phyloP scores from a whole-genome alignment of 805 yeast genomes.

The Myxozyma sirexii region DNA sequence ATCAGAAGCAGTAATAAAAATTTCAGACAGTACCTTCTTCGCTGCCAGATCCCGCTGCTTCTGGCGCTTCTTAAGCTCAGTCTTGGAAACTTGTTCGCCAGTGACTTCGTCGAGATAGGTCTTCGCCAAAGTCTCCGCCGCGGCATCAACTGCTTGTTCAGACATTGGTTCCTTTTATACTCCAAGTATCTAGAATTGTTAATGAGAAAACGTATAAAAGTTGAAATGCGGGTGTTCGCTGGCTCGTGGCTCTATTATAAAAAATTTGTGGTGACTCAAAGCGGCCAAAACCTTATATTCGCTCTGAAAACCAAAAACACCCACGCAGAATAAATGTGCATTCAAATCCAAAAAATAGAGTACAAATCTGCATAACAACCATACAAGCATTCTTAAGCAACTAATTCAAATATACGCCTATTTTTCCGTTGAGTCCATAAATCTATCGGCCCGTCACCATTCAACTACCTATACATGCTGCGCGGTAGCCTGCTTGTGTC shows the following conservation, averaged over 20 bases:
- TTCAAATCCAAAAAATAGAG: not conserved
- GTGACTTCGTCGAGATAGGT: conserved; percentile 82
- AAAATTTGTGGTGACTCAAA: conserved; percentile 1
- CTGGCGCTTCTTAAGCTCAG: conserved; percentile 94
- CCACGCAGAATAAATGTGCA: too few relatives aligned
- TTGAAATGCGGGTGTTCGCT: too few relatives aligned
- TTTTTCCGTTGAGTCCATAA: not conserved
- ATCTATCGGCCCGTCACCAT: not conserved
- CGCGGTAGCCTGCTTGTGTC: conserved; percentile 2
- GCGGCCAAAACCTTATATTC: not conserved
- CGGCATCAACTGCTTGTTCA: conserved; percentile 17
- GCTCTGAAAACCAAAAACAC: not conserved
- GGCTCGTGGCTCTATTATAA: not conserved
- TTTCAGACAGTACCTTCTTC: conserved; percentile 59
- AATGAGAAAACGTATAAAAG: too few relatives aligned
- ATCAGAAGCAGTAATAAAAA: not conserved
- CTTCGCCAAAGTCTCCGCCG: conserved; percentile 59
- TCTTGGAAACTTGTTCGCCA: conserved; percentile 94
- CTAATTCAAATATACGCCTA: not conserved
- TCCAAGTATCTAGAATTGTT: too few relatives aligned
- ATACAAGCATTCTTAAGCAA: not conserved
- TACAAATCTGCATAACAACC: too few relatives aligned
- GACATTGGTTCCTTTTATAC: not conserved
- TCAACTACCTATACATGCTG: not conserved
- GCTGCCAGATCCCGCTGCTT: conserved; percentile 84